A percentile compares a stretch with the other conserved stretches of the same genome.
Conservation (phyloP, 352 stramenopile species). For the Phytophthora hybrid region DNA sequence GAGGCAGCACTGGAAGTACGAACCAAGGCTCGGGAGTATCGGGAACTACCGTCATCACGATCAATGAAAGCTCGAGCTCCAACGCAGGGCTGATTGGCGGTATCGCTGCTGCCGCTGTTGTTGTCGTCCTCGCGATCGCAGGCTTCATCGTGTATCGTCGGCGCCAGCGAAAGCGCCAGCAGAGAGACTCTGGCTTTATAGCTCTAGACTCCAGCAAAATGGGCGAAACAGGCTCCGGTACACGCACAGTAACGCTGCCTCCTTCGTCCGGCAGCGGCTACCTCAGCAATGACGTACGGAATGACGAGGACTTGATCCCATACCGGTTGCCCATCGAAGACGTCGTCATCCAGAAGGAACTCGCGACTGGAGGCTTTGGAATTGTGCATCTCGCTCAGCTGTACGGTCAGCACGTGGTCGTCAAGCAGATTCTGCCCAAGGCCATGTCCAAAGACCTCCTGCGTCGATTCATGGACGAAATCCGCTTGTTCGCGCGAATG, state of each 20-base stretch:
- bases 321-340: constrained; percentile 60
- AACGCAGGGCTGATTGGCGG: constrained; percentile 33
- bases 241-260: constrained; percentile 23
- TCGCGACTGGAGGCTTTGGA: constrained; percentile 65
- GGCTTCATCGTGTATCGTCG: constrained; percentile 41
- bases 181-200: constrained; percentile 12
- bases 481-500: constrained; percentile 47
- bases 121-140: constrained; percentile 30
- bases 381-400: constrained; percentile 58
- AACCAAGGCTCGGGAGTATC: constrained; percentile 21
- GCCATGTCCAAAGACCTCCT: constrained; percentile 45
- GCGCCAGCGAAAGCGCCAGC: constrained; percentile 12
- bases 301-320: constrained; percentile 63
- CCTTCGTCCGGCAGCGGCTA: constrained; percentile 41
- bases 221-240: constrained; percentile 23
- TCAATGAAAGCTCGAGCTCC: constrained; percentile 23
- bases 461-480: constrained; percentile 54
- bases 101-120: constrained; percentile 27
- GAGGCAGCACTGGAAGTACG: constrained; percentile 14
- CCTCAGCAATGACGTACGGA: constrained; percentile 68
- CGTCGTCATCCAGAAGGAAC: constrained; percentile 45
- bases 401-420: constrained; percentile 42
- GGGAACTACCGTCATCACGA: constrained; percentile 13
- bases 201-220: constrained; percentile 16
- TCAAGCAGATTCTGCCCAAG: constrained; percentile 57